Evolutionary conservation across 306 rosid species (phyloP), one percentile per base, ranked within the genome.

Genomic region (Acacia crassicarpa): DNA sequence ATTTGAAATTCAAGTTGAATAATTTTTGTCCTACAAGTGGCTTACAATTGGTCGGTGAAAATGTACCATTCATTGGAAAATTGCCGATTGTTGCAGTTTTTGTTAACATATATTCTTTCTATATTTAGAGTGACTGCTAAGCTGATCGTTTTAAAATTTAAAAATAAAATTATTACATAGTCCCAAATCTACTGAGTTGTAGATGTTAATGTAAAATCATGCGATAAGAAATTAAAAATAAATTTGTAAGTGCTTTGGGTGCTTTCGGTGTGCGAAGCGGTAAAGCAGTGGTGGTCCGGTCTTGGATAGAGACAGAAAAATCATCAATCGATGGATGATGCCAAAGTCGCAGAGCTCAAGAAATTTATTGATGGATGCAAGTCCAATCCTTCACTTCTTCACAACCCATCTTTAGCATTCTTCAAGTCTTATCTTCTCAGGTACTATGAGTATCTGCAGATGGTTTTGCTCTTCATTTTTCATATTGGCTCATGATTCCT

Each of bases 341-440:
- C 70, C 22, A 83, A 72, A 44, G 30, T 89, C 43, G 66, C 25
- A 25, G 91, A 92, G 84, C 84, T 92, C 15, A 87, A 81, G 84
- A 87, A 90, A 71, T 89, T 94, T 53, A 66, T 94, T 1, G 91
- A 49, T 48, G 49, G 80, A 17, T 87, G 97, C 93, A 90, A 87
- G 44, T 89, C 90, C 9, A 85, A 90, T 80, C 98, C 98, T 45
- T 90, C 92, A 0, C 72, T 94, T 74, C 83, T 94, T 67, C 90
- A 92, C 61, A 43, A 72, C 51, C 94, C 97, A 15, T 88, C 94
- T 67, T 89, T 94, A 48, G 71, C 88, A 6, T 94, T 94, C 92
- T 94, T 92, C 95, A 92, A 89, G 84, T 82, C 92, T 79, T 94
- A 94, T 86, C 97, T 92, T 81, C 91, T 86, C 80, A 92, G 97